Conservation (phyloP, 768 basidiomycete species). For the Rhodocollybia butyracea region DNA sequence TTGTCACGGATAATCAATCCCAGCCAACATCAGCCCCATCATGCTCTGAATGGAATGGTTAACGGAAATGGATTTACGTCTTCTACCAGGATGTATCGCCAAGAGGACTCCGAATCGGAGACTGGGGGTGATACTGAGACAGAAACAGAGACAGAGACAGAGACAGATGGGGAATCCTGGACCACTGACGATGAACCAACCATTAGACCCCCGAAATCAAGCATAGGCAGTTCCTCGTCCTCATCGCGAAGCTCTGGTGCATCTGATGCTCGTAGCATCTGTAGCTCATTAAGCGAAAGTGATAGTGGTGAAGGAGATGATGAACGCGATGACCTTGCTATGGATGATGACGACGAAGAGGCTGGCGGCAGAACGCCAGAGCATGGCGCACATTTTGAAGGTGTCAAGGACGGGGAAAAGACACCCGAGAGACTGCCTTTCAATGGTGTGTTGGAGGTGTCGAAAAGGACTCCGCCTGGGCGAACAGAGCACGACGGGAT, state of each 20-base stretch:
- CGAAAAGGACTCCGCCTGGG: background rate
- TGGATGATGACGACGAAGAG: constrained; percentile 22
- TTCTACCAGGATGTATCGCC: background rate
- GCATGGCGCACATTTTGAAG: constrained; percentile 1
- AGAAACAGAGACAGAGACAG: constrained; percentile 25
- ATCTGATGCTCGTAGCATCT: constrained; percentile 22
- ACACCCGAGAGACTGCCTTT: constrained; percentile 20
- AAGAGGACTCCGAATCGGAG: constrained; percentile 23
- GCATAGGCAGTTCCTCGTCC: constrained; percentile 14
- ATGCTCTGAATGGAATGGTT: constrained; percentile 1
- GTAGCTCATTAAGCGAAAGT: constrained; percentile 19
- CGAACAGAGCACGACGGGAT: background rate
- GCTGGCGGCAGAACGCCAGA: constrained; percentile 20
- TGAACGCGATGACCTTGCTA: constrained; percentile 14
- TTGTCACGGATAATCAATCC: constrained; percentile 5
- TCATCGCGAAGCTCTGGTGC: constrained; percentile 14
- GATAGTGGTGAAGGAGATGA: constrained; percentile 18
- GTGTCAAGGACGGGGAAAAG: constrained; percentile 16
- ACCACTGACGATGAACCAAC: constrained; percentile 83
- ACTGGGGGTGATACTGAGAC: constrained; percentile 25
- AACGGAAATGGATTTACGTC: background rate
- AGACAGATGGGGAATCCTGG: constrained; percentile 40
- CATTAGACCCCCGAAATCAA: constrained; percentile 48
- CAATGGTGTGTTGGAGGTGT: background rate
- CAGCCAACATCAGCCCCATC: constrained; percentile 1